A percentile compares a stretch with the other conserved stretches of the same genome.
Conservation (phyloP, 139 green algal genomes). For the Limnomonas spitsbergensis region DNA sequence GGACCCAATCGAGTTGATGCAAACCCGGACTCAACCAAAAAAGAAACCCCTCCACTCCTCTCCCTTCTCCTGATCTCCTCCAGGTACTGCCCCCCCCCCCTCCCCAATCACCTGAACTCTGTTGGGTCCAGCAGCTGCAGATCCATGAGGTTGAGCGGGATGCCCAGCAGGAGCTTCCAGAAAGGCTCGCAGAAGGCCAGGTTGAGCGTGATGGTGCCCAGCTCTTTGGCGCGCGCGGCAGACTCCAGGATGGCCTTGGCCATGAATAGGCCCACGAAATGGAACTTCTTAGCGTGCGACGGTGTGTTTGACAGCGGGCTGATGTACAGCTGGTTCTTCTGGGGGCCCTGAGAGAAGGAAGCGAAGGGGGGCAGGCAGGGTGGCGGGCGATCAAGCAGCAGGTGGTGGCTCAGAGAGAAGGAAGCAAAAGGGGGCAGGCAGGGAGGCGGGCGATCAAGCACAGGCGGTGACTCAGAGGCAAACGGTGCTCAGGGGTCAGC, state of each 20-base stretch:
- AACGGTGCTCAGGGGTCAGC: no score
- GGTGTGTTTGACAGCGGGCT: constrained; percentile 48
- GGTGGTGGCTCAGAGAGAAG: no score
- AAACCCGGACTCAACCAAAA: no score
- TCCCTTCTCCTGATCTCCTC: no score
- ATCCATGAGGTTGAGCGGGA: constrained; percentile 56
- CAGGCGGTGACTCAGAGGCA: no score
- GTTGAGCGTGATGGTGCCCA: constrained; percentile 60
- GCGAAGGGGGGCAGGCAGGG: constrained; percentile 10
- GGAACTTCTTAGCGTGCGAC: constrained; percentile 56
- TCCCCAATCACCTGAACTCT: constrained; percentile 15
- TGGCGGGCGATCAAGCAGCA: neutral
- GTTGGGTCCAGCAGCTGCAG: constrained; percentile 32
- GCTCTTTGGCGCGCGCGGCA: constrained; percentile 47
- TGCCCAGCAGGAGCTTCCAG: constrained; percentile 64
- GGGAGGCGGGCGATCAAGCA: no score
- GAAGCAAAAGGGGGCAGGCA: no score
- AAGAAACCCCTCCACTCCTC: no score
- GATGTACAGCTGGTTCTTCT: constrained; percentile 58
- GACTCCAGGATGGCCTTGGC: constrained; percentile 60
- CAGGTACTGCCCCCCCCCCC: no score
- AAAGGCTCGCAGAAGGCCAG: constrained; percentile 58
- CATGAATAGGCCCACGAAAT: constrained; percentile 63
- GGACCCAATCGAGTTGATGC: no score
- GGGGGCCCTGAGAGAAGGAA: constrained; percentile 31